Evolutionary conservation across 2,329 filamentous ascomycete species (phyloP), one percentile per base, ranked within the genome.

Genomic region (Zasmidium cellare): DNA sequence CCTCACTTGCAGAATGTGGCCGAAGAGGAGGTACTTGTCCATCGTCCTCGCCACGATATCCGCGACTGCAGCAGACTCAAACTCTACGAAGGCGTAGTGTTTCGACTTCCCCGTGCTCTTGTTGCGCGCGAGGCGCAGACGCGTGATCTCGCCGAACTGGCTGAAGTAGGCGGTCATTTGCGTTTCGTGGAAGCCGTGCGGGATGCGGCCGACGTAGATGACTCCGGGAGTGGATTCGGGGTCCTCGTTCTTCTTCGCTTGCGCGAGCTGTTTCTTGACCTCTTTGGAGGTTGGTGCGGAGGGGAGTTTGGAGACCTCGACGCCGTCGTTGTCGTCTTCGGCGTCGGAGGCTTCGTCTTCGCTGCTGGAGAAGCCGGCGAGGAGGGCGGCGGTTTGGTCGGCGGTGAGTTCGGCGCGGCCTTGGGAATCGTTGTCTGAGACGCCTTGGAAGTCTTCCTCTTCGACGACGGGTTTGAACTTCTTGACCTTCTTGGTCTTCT

Each of bases 21-120:
- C 91, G 74, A 96, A 97, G 71, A 99, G 83, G 41, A 97, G 85
- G 76, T 99, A 99, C 77, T 92, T 96, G 81, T 97, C 86, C 94
- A 99, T 99, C 20, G 94, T 96, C 78, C 92, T 90, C 51, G 91
- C 88, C 25, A 96, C 93, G 67, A 97, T 92, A 69, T 91, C 88
- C 41, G 94, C 93, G n/a, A 92, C 90, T 57, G 91, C 87, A 31
- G 82, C 79, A 6, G 84, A 85, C 2, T 78, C 77, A 71, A 99
- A 99, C 77, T 99, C 91, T 70, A 99, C 84, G 75, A 97, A 99
- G 28, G 91, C 94, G 71, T 89, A 96, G 80, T 97, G 94, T 80
- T 94, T 96, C 73, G 89, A 92, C 58, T 86, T 86, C 56, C 94
- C 94, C 1, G 92, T 97, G 75, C 89, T 89, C 76, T 90, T 91